Percentiles rank a stretch among this genome's conserved stretches.
These are phyloP conservation scores for Kodamaea jinghongensis DNA, from an alignment of 805 yeast species.

Conservation along the genomic window DNA sequence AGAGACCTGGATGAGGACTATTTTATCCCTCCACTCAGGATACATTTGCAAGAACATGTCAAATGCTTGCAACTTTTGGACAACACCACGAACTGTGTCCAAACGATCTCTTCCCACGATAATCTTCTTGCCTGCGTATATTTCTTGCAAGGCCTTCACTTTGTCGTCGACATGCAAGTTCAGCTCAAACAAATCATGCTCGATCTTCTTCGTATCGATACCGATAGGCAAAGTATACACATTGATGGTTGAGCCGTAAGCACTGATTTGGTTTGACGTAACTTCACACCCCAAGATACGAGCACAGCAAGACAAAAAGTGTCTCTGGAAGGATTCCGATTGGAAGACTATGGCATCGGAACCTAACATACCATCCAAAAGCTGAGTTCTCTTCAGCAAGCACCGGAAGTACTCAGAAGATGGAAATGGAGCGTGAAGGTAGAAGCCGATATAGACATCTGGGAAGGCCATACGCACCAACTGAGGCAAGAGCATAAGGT, in stretches of 20 bases:
- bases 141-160: conserved; percentile 58
- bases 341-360: conserved; percentile 86
- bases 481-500: conserved; percentile 77
- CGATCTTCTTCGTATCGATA: conserved; percentile 70
- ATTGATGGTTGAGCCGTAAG: conserved; percentile 74
- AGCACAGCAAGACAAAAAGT: conserved; percentile 86
- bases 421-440: conserved; percentile 90
- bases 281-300: conserved; percentile 83
- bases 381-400: conserved; percentile 73
- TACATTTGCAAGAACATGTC: conserved; percentile 84
- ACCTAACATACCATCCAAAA: conserved; percentile 90
- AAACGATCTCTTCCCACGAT: conserved; percentile 93
- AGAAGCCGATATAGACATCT: conserved; percentile 71
- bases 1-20: conserved; percentile 88
- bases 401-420: conserved; percentile 92
- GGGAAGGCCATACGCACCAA: conserved; percentile 75
- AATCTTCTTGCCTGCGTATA: conserved; percentile 66
- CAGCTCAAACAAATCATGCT: conserved; percentile 52
- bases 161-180: conserved; percentile 52
- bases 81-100: conserved; percentile 89
- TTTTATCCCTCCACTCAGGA: conserved; percentile 88
- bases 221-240: conserved; percentile 86
- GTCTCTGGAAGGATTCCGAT: conserved; percentile 80
- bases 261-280: conserved; percentile 52
- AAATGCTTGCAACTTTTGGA: conserved; percentile 89